Evolutionary conservation across 2,329 filamentous ascomycete genomes (phyloP).

Genomic region (Lachnellula arida): DNA sequence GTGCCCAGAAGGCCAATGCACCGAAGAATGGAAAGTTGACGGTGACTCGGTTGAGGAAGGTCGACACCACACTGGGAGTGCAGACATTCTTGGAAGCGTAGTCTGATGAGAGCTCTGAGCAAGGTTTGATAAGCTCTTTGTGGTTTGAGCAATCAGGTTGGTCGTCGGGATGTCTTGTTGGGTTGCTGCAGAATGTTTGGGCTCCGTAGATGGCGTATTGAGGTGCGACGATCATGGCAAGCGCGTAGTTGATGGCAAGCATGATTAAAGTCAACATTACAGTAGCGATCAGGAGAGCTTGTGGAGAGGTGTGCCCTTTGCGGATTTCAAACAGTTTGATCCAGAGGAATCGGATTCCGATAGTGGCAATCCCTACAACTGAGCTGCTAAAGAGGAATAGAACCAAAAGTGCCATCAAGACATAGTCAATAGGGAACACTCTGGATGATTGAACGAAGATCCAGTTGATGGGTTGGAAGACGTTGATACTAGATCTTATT

Average conservation of each 20-base stretch:
- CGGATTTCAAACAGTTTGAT: constrained; percentile 87
- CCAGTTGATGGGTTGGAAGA: constrained; percentile 95
- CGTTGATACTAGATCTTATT: constrained; percentile 58
- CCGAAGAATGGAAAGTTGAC: constrained; percentile 96
- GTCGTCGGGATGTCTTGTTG: constrained; percentile 55
- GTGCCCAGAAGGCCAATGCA: constrained; percentile 89
- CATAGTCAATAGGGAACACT: constrained; percentile 87
- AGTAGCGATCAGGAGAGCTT: constrained; percentile 85
- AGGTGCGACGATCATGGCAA: constrained; percentile 91
- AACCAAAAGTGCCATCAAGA: constrained; percentile 79
- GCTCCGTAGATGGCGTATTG: constrained; percentile 94
- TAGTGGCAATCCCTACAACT: constrained; percentile 75
- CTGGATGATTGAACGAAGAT: constrained; percentile 75
- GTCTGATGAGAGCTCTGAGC: constrained; percentile 70
- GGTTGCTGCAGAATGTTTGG: constrained; percentile 85
- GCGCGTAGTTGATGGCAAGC: constrained; percentile 85
- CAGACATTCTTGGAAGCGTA: constrained; percentile 74
- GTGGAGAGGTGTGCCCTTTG: constrained; percentile 82
- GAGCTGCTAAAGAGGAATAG: constrained; percentile 86
- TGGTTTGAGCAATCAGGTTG: constrained; percentile 72
- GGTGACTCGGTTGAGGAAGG: constrained; percentile 86
- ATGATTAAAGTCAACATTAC: constrained; percentile 87
- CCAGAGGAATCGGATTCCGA: constrained; percentile 97
- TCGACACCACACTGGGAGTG: constrained; percentile 86
- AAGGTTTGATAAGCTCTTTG: constrained; percentile 69